phyloP scores from a whole-genome alignment of 495 filamentous ascomycete species.

The Stereocaulon alpinum region DNA sequence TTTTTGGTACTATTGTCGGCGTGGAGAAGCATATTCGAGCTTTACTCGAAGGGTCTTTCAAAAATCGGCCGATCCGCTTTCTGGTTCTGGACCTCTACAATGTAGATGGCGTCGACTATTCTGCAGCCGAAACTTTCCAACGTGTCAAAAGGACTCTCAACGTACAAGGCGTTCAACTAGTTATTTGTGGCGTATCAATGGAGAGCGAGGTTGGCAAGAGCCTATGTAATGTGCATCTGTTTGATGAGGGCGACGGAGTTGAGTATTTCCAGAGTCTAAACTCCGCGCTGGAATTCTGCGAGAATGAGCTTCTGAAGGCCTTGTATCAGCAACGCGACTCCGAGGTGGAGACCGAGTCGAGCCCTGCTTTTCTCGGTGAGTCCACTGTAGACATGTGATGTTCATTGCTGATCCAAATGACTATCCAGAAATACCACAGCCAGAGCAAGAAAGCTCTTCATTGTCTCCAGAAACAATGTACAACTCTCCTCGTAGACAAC shows the following conservation, averaged over 20 bases:
- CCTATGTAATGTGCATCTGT: slow-evolving; percentile 69
- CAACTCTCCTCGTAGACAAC: slow-evolving; percentile 67
- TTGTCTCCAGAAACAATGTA: slow-evolving; percentile 40
- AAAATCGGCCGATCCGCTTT: slow-evolving; percentile 67
- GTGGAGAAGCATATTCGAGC: slow-evolving; percentile 79
- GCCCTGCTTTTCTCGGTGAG: slow-evolving; percentile 16
- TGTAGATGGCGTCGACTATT: slow-evolving; percentile 90
- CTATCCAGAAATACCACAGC: slow-evolving; percentile 20
- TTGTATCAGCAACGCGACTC: slow-evolving; percentile 50
- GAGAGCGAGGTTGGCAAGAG: slow-evolving; percentile 64
- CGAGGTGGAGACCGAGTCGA: slow-evolving; percentile 15
- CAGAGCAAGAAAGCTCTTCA: slow-evolving; percentile 8
- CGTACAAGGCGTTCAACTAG: slow-evolving; percentile 61
- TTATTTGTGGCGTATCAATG: slow-evolving; percentile 69
- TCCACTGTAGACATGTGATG: background rate
- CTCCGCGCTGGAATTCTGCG: slow-evolving; percentile 82
- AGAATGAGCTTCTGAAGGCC: slow-evolving; percentile 85
- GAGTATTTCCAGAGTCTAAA: slow-evolving; percentile 83
- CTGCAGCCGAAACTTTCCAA: slow-evolving; percentile 86
- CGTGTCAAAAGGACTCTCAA: slow-evolving; percentile 76
- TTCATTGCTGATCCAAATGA: background rate
- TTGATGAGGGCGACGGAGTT: slow-evolving; percentile 54
- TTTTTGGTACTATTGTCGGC: slow-evolving; percentile 92
- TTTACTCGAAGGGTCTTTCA: slow-evolving; percentile 73
- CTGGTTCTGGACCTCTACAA: slow-evolving; percentile 81